Evolutionary conservation across 139 green algal genomes (phyloP).

Genomic region (Volvox reticuliferus): DNA sequence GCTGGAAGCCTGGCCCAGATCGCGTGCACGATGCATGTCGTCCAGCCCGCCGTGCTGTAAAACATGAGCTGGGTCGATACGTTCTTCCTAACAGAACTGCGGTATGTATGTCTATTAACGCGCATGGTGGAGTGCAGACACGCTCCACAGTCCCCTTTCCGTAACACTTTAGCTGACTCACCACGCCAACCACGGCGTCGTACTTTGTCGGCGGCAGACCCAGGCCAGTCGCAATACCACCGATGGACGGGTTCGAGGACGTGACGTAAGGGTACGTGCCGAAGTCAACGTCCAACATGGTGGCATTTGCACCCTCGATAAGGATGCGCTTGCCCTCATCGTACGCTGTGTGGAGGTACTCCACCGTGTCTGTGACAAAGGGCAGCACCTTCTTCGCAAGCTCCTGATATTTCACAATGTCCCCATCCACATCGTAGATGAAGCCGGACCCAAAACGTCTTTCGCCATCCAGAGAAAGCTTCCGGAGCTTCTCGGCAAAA

Average conservation of each 20-base stretch:
- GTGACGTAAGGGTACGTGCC: constrained; percentile 99
- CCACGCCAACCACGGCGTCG: constrained; percentile 93
- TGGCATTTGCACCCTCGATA: constrained; percentile 99
- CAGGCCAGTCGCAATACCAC: constrained; percentile 94
- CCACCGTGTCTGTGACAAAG: constrained; percentile 92
- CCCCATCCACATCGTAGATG: constrained; percentile 89
- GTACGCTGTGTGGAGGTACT: constrained; percentile 75
- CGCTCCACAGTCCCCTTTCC: too few relatives aligned
- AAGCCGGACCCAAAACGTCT: constrained; percentile 82
- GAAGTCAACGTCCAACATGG: constrained; percentile 99
- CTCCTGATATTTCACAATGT: constrained; percentile 85
- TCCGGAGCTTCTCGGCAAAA: constrained; percentile 83
- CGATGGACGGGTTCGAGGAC: constrained; percentile 96
- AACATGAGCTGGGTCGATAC: too few relatives aligned
- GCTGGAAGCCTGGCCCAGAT: too few relatives aligned
- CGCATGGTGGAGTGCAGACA: too few relatives aligned
- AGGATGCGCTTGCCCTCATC: constrained; percentile 89
- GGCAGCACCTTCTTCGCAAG: constrained; percentile 77
- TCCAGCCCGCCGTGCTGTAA: too few relatives aligned
- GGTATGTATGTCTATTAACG: too few relatives aligned
- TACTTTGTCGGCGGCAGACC: constrained; percentile 93
- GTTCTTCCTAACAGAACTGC: too few relatives aligned
- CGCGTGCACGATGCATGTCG: too few relatives aligned
- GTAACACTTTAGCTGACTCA: constrained; percentile 52
- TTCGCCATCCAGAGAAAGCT: constrained; percentile 78